phyloP scores from a whole-genome alignment of 805 yeast species.

The Wickerhamiella hasegawae region DNA sequence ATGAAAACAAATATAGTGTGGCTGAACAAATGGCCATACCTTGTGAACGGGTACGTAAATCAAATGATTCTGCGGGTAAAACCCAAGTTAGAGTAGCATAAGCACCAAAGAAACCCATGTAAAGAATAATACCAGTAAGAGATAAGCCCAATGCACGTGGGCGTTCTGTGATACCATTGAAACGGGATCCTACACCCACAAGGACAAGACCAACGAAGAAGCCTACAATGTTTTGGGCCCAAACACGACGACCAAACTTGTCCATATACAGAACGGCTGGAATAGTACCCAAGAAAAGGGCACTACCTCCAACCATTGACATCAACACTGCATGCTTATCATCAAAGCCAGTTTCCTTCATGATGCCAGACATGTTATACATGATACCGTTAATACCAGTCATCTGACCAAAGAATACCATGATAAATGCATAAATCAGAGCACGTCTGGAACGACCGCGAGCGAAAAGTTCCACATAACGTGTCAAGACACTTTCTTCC shows the following conservation, averaged over 20 bases:
- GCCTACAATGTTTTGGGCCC: conserved; percentile 43
- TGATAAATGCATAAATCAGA: conserved; percentile 36
- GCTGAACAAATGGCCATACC: conserved; percentile 50
- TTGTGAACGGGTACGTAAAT: conserved; percentile 39
- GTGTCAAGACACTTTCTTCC: conserved; percentile 25
- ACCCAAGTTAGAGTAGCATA: conserved; percentile 58
- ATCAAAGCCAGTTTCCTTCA: conserved; percentile 38
- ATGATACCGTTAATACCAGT: conserved; percentile 54
- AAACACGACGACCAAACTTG: conserved; percentile 30
- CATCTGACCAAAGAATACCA: conserved; percentile 32
- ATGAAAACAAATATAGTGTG: conserved; percentile 42
- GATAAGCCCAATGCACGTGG: conserved; percentile 43
- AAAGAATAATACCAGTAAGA: conserved; percentile 44
- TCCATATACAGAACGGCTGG: conserved; percentile 40
- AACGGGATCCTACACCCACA: conserved; percentile 34
- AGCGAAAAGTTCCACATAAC: conserved; percentile 35
- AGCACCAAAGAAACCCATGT: conserved; percentile 51
- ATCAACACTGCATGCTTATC: conserved; percentile 39
- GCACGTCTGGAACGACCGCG: conserved; percentile 48
- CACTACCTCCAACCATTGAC: conserved; percentile 57
- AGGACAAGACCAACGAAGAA: conserved; percentile 45
- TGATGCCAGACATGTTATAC: conserved; percentile 46
- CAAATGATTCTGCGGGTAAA: conserved; percentile 50
- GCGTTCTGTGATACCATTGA: conserved; percentile 24
- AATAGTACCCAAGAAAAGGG: conserved; percentile 44